Base-by-base conservation (phyloP, 768 basidiomycete genomes). In the Daedalea quercina region DNA sequence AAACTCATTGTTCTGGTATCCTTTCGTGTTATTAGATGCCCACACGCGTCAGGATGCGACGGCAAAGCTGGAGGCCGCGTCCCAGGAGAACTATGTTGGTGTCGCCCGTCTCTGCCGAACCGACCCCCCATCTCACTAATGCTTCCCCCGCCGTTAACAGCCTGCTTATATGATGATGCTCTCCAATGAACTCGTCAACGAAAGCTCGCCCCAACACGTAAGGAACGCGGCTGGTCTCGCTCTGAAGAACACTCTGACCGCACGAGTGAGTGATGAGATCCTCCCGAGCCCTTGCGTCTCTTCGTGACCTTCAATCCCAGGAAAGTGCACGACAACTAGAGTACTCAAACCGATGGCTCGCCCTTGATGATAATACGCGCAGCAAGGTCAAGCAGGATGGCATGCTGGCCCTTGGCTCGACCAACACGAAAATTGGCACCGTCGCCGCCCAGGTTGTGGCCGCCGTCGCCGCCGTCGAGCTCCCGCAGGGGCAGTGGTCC, bases 161-260 rank as follows among this genome's bases (percentile, higher is more conserved):
- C 88, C 90, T 55, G 85, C 84, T 60, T 99, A 98, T 75, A 87
- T 97, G 82, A 67, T 85, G 66, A 92, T 90, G 78, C 84, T 99
- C 57, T 86, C 90, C 17, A 71, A 80, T 17, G 90, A 93, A 58
- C 80, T 99, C 44, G 82, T 84, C 25, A 86, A 92, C 60, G 91
- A 94, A 66, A 72, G 57, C 42, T 79, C 78, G 6, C 74, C 78
- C 13, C 63, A 84, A 31, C 85, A 92, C 67, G 81, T 94, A 49
- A 79, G 96, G 60, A 95, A 90, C 65, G 94, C 95, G n/a, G 94
- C 96, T 22, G 94, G 92, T 67, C 77, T 99, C 48, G 94, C 95
- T 19, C 76, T 99, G 70, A 99, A 98, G 81, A 99, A 99, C 70
- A 81, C 93, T 55, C 71, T 99, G 54, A 81, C 86, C 31, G 92